These are phyloP conservation scores for Candida sanyaensis DNA, from an alignment of 1,139 yeast species.

Conservation along the genomic window DNA sequence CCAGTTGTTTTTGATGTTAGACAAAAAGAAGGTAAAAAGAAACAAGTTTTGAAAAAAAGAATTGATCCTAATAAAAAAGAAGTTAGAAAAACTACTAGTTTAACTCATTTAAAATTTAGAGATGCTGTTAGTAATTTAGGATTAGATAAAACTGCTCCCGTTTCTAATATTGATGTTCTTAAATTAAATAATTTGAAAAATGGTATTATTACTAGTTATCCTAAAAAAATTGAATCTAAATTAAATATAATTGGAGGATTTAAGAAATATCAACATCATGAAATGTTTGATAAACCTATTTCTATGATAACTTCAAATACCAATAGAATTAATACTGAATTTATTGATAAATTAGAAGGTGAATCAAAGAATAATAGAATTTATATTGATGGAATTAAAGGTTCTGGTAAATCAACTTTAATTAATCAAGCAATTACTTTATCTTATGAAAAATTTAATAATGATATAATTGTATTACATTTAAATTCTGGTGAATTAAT, in stretches of 20 bases:
- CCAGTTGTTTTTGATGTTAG: constrained; percentile 15
- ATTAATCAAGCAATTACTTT: constrained; percentile 72
- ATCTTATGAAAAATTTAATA: constrained; percentile 41
- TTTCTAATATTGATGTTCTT: constrained; percentile 3
- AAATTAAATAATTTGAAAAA: background rate
- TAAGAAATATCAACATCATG: constrained; percentile 65
- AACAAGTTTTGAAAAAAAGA: constrained; percentile 16
- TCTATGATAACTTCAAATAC: constrained; percentile 49
- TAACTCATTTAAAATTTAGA: constrained; percentile 43
- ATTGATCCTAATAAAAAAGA: constrained; percentile 29
- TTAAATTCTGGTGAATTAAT: constrained; percentile 64
- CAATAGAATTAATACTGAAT: constrained; percentile 21
- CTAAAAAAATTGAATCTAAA: constrained; percentile 19
- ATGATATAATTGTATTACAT: constrained; percentile 62
- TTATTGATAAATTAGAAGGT: constrained; percentile 26
- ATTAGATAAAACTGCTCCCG: constrained; percentile 31
- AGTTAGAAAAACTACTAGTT: constrained; percentile 27
- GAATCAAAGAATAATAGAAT: constrained; percentile 44
- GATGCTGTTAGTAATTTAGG: constrained; percentile 42
- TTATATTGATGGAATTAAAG: constrained; percentile 68
- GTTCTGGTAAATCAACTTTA: constrained; percentile 79
- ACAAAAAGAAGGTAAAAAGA: constrained; percentile 26
- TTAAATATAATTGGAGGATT: constrained; percentile 54
- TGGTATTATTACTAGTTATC: constrained; percentile 27
- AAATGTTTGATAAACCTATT: constrained; percentile 57